These are phyloP conservation scores for Zymoseptoria brevis DNA, from an alignment of 2,329 filamentous ascomycete species.

Conservation along the genomic window DNA sequence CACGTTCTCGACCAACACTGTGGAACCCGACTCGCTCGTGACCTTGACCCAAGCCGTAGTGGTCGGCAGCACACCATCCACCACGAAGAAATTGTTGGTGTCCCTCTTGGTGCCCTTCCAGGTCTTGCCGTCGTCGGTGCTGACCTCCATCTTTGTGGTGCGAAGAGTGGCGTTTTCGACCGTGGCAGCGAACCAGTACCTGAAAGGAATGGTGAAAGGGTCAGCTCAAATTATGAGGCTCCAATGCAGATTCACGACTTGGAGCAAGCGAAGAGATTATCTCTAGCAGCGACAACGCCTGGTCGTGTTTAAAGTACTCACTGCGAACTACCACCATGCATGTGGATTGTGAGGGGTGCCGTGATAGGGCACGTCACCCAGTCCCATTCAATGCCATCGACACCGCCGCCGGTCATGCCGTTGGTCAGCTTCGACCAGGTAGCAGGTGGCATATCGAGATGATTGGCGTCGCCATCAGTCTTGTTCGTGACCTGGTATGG, in stretches of 20 bases:
- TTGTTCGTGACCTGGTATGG: background rate
- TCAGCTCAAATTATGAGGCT: no score
- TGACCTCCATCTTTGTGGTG: slow-evolving; percentile 18
- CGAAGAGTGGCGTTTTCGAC: slow-evolving; percentile 18
- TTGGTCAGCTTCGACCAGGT: background rate
- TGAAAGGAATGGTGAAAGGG: no score
- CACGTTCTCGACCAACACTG: background rate
- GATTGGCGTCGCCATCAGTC: background rate
- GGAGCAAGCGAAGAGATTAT: no score
- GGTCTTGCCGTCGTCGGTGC: slow-evolving; percentile 16
- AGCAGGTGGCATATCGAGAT: background rate
- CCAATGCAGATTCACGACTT: no score
- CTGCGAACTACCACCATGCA: background rate
- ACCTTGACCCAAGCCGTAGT: slow-evolving; percentile 15
- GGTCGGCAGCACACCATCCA: slow-evolving; percentile 5
- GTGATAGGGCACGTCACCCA: background rate
- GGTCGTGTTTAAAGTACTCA: no score
- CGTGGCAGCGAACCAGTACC: slow-evolving; percentile 20
- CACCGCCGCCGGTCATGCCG: background rate
- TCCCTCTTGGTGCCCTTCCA: slow-evolving; percentile 14
- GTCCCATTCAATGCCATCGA: background rate
- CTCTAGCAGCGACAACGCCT: no score
- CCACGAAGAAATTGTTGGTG: slow-evolving; percentile 21
- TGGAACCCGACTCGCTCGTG: background rate
- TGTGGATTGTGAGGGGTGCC: background rate